Evolutionary conservation across 768 basidiomycete species (phyloP).

Genomic region (Cystofilobasidium capitatum): DNA sequence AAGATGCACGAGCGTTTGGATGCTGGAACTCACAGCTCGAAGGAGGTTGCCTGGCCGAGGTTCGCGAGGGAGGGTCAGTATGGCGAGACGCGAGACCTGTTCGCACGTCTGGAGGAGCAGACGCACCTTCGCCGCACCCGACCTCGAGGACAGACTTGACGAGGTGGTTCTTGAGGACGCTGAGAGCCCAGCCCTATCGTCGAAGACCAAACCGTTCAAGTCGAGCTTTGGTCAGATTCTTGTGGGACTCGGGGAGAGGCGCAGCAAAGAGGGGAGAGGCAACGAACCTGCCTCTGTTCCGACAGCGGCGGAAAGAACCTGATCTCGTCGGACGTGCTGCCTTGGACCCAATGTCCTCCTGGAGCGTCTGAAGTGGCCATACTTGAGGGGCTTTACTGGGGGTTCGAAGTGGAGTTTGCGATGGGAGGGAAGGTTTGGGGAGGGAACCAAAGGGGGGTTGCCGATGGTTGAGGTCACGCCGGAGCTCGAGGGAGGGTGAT

Average conservation of each 20-base stretch:
- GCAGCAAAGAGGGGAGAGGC: background rate
- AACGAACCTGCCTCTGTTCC: conserved; percentile 15
- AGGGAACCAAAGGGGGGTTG: too few species aligned
- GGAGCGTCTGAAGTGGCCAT: background rate
- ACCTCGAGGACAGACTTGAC: conserved; percentile 39
- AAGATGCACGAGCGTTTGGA: background rate
- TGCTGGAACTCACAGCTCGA: too few species aligned
- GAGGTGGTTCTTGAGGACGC: conserved; percentile 33
- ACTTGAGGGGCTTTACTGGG: too few species aligned
- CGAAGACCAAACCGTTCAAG: background rate
- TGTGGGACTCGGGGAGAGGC: background rate
- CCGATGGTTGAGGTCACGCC: too few species aligned
- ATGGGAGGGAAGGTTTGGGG: too few species aligned
- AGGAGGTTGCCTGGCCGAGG: background rate
- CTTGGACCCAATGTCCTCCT: conserved; percentile 9
- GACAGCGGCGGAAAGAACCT: conserved; percentile 15
- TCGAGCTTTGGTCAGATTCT: background rate
- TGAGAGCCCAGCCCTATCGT: conserved; percentile 37
- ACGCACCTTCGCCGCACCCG: conserved; percentile 38
- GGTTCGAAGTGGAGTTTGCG: too few species aligned
- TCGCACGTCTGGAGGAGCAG: background rate
- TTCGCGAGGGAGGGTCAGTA: background rate
- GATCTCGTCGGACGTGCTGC: background rate
- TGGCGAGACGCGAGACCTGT: background rate
- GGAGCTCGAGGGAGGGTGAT: too few species aligned